Conservation (phyloP, 2,329 filamentous ascomycete species). For the Cercospora berteroae region DNA sequence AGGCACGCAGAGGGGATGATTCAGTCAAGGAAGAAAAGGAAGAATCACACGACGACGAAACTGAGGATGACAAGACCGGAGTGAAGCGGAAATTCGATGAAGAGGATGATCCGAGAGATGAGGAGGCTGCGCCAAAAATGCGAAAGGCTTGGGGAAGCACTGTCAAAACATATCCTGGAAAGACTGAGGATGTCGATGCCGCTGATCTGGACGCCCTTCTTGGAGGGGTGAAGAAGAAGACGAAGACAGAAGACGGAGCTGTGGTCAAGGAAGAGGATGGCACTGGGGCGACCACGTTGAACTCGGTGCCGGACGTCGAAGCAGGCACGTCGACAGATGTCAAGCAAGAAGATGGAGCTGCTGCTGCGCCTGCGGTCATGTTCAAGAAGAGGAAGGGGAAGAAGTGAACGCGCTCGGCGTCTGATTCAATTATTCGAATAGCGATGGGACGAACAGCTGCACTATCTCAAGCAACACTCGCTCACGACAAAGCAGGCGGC, state of each 20-base stretch:
- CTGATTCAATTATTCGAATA: background rate
- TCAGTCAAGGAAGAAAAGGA: slow-evolving; percentile 41
- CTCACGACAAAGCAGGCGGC: background rate
- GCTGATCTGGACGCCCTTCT: slow-evolving; percentile 63
- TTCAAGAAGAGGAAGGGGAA: slow-evolving; percentile 74
- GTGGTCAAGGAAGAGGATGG: slow-evolving; percentile 33
- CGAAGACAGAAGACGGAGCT: slow-evolving; percentile 32
- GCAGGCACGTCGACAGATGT: background rate
- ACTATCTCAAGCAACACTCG: background rate
- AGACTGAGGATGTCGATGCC: slow-evolving; percentile 49
- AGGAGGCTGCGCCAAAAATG: slow-evolving; percentile 41
- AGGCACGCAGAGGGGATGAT: slow-evolving; percentile 43
- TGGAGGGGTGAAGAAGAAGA: slow-evolving; percentile 35
- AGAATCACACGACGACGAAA: background rate
- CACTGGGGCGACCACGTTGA: slow-evolving; percentile 33
- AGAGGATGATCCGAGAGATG: slow-evolving; percentile 60
- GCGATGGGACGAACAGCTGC: background rate
- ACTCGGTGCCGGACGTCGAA: slow-evolving; percentile 25
- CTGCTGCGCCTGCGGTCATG: slow-evolving; percentile 55
- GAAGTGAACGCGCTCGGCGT: slow-evolving; percentile 30
- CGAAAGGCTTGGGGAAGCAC: slow-evolving; percentile 47
- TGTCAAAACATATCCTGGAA: slow-evolving; percentile 47
- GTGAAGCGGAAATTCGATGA: slow-evolving; percentile 57
- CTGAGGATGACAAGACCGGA: slow-evolving; percentile 30
- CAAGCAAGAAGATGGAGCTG: slow-evolving; percentile 23